Conservation (phyloP, 75 land plant species). For the Picea glauca region DNA sequence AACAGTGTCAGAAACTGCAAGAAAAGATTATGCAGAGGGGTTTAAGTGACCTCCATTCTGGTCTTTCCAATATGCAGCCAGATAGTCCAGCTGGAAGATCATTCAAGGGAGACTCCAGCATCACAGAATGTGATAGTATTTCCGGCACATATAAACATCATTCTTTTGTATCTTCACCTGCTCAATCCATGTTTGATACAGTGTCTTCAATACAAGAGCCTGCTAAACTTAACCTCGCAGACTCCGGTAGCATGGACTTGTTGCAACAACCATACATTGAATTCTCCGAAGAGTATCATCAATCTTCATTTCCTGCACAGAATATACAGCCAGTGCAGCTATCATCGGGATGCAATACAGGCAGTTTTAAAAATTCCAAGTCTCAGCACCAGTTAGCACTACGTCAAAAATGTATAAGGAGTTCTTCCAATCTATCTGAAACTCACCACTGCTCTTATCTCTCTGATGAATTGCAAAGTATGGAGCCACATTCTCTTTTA, state of each 20-base stretch:
- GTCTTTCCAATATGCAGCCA: slow-evolving; percentile 12
- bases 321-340: slow-evolving; percentile 2
- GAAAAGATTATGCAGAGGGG: slow-evolving; percentile 26
- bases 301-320: slow-evolving; percentile 4
- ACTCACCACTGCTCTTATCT: not conserved
- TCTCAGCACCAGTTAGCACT: not conserved
- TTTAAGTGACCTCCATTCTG: not conserved
- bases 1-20: slow-evolving; percentile 52
- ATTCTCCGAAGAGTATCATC: slow-evolving; percentile 7
- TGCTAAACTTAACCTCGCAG: slow-evolving; percentile 25
- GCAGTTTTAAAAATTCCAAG: slow-evolving; percentile 11
- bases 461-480: not conserved
- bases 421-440: slow-evolving; percentile 10
- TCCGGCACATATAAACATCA: slow-evolving; percentile 24
- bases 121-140: slow-evolving; percentile 48
- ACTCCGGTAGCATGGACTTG: slow-evolving; percentile 13
- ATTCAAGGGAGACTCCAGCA: slow-evolving; percentile 24
- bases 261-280: slow-evolving; percentile 8
- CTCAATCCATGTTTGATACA: slow-evolving; percentile 42
- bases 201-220: slow-evolving; percentile 38
- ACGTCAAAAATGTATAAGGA: slow-evolving; percentile 9
- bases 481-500: slow-evolving; percentile 7
- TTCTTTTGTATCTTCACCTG: slow-evolving; percentile 35
- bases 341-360: slow-evolving; percentile 5
- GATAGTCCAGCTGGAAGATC: slow-evolving; percentile 24